A percentile compares a stretch with the other conserved stretches of the same genome.
phyloP scores from a whole-genome alignment of 2,329 filamentous ascomycete species.

The Xylaria sp. region DNA sequence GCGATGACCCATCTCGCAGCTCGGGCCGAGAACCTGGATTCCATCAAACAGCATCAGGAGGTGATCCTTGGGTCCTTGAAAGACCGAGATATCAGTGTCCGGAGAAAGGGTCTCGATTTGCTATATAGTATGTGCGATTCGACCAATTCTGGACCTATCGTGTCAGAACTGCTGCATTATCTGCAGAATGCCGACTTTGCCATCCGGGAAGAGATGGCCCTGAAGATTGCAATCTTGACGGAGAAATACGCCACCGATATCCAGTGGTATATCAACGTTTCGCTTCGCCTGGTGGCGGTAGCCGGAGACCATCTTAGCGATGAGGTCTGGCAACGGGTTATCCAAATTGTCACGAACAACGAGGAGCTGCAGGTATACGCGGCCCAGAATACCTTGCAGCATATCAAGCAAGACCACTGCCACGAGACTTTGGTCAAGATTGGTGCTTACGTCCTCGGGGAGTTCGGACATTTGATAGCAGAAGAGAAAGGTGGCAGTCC shows the following conservation, averaged over 20 bases:
- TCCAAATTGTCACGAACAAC: constrained; percentile 99
- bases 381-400: constrained; percentile 88
- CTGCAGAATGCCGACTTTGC: constrained; percentile 96
- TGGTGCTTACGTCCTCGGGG: constrained; percentile 91
- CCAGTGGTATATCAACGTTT: constrained; percentile 99
- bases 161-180: constrained; percentile 90
- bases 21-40: constrained; percentile 88
- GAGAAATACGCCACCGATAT: constrained; percentile 98
- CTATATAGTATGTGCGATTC: constrained; percentile 99
- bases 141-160: constrained; percentile 90
- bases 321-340: constrained; percentile 98
- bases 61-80: constrained; percentile 94
- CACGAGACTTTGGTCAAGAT: constrained; percentile 99
- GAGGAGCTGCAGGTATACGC: constrained; percentile 97
- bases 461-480: constrained; percentile 95
- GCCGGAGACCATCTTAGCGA: constrained; percentile 98
- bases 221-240: constrained; percentile 97
- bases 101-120: constrained; percentile 91
- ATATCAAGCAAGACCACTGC: constrained; percentile 89
- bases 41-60: constrained; percentile 96
- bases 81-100: constrained; percentile 95
- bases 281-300: constrained; percentile 89
- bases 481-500: constrained; percentile 91
- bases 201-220: constrained; percentile 97
- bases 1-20: constrained; percentile 98